Conservation (phyloP, 2,329 filamentous ascomycete species). For the Botryotinia convoluta region DNA sequence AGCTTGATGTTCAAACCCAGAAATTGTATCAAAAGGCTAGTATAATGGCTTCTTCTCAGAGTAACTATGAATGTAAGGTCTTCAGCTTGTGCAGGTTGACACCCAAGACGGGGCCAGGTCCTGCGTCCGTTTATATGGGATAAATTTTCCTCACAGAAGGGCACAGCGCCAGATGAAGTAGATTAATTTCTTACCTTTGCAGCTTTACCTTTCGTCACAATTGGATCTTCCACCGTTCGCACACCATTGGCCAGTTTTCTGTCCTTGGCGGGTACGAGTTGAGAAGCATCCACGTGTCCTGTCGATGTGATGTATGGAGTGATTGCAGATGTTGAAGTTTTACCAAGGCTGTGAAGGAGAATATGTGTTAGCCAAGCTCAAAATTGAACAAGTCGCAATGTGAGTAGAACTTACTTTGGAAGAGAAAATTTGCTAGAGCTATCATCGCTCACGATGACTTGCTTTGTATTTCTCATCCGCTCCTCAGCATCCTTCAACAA, state of each 20-base stretch:
- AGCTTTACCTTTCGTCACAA: constrained; percentile 46
- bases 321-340: constrained; percentile 33
- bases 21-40: constrained; percentile 18
- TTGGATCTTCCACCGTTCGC: constrained; percentile 53
- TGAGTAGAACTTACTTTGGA: constrained; percentile 12
- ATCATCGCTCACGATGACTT: constrained; percentile 16
- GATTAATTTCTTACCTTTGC: constrained; percentile 48
- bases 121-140: constrained; percentile 71
- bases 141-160: constrained; percentile 72
- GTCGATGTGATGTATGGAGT: constrained; percentile 54
- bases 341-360: constrained; percentile 11
- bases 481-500: constrained; percentile 62
- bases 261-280: constrained; percentile 48
- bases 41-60: constrained; percentile 49
- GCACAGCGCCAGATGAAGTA: constrained; percentile 22
- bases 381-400: background rate
- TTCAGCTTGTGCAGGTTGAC: constrained; percentile 69
- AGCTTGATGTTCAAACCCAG: constrained; percentile 24
- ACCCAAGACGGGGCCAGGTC: constrained; percentile 76
- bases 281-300: constrained; percentile 50
- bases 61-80: constrained; percentile 64
- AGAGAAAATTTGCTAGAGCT: constrained; percentile 22
- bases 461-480: constrained; percentile 48
- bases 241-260: constrained; percentile 47
- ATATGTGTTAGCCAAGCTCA: background rate